phyloP scores from a whole-genome alignment of 495 filamentous ascomycete genomes.

The Monascus purpureus region DNA sequence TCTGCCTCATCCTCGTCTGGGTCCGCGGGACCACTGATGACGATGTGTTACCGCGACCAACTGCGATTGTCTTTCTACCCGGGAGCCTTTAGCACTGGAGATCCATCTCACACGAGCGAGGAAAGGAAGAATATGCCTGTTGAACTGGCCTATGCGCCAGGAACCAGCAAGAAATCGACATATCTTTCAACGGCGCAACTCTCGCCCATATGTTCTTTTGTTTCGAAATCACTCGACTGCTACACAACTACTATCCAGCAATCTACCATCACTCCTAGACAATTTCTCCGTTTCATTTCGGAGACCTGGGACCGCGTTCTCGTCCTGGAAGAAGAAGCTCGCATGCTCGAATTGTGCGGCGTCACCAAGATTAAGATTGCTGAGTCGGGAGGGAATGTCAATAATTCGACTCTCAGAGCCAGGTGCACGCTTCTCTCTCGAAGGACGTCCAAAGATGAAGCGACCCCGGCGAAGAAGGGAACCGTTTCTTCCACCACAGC shows the following conservation, averaged over 20 bases:
- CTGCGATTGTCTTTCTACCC: slow-evolving; percentile 67
- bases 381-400: slow-evolving; percentile 5
- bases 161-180: slow-evolving; percentile 6
- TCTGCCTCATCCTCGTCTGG: slow-evolving; percentile 34
- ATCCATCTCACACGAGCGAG: slow-evolving; percentile 1
- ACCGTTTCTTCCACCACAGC: slow-evolving; percentile 7
- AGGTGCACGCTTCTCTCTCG: slow-evolving; percentile 24
- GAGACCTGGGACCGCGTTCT: slow-evolving; percentile 26
- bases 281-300: slow-evolving; percentile 25
- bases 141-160: slow-evolving; percentile 13
- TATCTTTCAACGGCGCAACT: slow-evolving; percentile 3
- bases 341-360: slow-evolving; percentile 33
- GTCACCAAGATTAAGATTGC: slow-evolving; percentile 27
- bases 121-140: slow-evolving; percentile 13
- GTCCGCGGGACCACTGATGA: slow-evolving; percentile 39
- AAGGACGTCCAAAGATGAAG: background rate
- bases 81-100: slow-evolving; percentile 34
- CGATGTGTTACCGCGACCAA: slow-evolving; percentile 65
- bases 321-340: slow-evolving; percentile 29
- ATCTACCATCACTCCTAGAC: slow-evolving; percentile 17
- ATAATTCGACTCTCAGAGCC: slow-evolving; percentile 18
- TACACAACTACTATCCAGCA: slow-evolving; percentile 20
- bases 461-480: background rate
- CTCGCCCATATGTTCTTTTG: slow-evolving; percentile 22
- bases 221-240: slow-evolving; percentile 23